Conservation (phyloP, 1,284 basidiomycete species). For the Cutaneotrichosporon sp. region DNA sequence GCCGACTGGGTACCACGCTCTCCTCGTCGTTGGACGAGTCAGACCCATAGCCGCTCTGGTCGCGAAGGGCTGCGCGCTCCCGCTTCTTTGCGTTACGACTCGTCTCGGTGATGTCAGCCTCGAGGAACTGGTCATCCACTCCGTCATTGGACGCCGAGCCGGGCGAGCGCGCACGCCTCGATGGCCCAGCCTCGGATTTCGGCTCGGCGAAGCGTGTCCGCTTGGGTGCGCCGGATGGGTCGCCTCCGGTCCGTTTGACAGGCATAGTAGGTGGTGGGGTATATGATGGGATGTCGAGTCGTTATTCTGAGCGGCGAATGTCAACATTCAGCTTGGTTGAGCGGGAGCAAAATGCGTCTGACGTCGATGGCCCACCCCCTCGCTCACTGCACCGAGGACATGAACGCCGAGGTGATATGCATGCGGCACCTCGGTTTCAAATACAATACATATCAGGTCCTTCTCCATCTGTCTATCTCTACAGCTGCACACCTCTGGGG, state of each 20-base stretch:
- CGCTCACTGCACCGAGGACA: background rate
- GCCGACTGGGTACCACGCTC: conserved; percentile 73
- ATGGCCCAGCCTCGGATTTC: conserved; percentile 21
- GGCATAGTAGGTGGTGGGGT: conserved; percentile 30
- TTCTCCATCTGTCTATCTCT: conserved; percentile 22
- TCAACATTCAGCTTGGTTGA: background rate
- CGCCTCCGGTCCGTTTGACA: conserved; percentile 39
- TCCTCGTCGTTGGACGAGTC: conserved; percentile 85
- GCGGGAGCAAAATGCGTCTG: conserved; percentile 17
- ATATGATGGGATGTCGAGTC: conserved; percentile 1
- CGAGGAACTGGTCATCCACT: conserved; percentile 34
- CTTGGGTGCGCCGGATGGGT: conserved; percentile 55
- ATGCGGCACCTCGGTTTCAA: conserved; percentile 5
- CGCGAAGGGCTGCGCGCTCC: conserved; percentile 67
- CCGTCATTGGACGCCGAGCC: conserved; percentile 12
- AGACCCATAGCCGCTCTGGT: conserved; percentile 84
- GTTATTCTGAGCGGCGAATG: background rate
- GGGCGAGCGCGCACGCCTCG: conserved; percentile 8
- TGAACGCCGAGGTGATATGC: background rate
- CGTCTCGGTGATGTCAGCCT: conserved; percentile 46
- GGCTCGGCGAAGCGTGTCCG: conserved; percentile 79
- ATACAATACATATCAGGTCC: conserved; percentile 28
- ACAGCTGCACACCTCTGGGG: conserved; percentile 54
- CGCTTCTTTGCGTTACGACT: conserved; percentile 57
- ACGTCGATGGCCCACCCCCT: background rate